Evolutionary conservation across 1,139 yeast genomes (phyloP).

Genomic region (Kodamaea derodonti): DNA sequence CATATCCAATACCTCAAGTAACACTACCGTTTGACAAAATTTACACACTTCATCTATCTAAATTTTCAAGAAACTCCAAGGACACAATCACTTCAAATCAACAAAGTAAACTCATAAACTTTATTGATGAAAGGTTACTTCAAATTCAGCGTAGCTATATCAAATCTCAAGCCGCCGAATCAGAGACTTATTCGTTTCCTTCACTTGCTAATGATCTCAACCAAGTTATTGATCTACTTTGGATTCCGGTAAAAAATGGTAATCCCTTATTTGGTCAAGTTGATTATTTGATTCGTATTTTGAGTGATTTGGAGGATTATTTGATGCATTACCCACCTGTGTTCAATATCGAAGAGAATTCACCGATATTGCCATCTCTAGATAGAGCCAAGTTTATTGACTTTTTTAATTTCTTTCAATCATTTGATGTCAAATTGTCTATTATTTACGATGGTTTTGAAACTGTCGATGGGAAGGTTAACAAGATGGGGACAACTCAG

Average conservation of each 20-base stretch:
- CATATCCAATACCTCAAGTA: conserved; percentile 10
- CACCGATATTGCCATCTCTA: conserved; percentile 7
- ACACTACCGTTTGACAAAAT: conserved; percentile 30
- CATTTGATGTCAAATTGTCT: conserved; percentile 40
- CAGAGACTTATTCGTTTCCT: conserved; percentile 14
- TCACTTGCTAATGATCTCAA: conserved; percentile 15
- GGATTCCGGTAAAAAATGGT: conserved; percentile 18
- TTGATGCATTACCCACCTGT: conserved; percentile 37
- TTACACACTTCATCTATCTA: conserved; percentile 13
- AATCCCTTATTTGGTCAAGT: conserved; percentile 49
- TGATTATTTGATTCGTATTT: conserved; percentile 55
- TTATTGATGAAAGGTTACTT: conserved; percentile 56
- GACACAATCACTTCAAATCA: conserved; percentile 30
- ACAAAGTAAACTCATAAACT: conserved; percentile 57
- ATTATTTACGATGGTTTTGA: conserved; percentile 39
- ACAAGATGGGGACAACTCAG: conserved; percentile 30
- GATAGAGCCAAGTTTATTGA: conserved; percentile 17
- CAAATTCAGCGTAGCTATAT: conserved; percentile 62
- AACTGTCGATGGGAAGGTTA: conserved; percentile 3
- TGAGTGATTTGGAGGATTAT: conserved; percentile 68
- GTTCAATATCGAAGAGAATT: conserved; percentile 6
- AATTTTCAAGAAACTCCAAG: conserved; percentile 8
- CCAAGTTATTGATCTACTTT: conserved; percentile 13
- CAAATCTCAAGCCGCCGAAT: conserved; percentile 48
- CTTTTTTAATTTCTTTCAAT: conserved; percentile 39